phyloP scores from a whole-genome alignment of 495 filamentous ascomycete genomes.

The Annulohypoxylon maeteangense region DNA sequence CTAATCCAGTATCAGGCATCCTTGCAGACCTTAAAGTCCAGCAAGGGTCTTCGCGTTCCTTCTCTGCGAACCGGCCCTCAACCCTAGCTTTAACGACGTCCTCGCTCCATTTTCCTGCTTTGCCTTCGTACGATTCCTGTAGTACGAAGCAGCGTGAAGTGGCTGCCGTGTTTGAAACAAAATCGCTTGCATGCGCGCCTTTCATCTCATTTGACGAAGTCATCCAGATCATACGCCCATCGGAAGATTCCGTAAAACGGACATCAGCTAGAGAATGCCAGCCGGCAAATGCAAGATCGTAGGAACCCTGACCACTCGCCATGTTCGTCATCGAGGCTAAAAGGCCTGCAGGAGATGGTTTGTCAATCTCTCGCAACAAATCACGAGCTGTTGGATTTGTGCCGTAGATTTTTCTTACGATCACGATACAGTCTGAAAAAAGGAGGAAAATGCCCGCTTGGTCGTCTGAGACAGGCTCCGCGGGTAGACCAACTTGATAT shows the following conservation, averaged over 20 bases:
- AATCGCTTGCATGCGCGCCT: slow-evolving; percentile 56
- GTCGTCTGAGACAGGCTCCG: slow-evolving; percentile 48
- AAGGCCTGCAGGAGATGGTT: slow-evolving; percentile 68
- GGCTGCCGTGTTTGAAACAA: slow-evolving; percentile 60
- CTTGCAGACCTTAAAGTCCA: slow-evolving; percentile 80
- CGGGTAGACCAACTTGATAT: slow-evolving; percentile 57
- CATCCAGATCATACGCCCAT: slow-evolving; percentile 79
- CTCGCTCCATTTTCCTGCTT: slow-evolving; percentile 78
- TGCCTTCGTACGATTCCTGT: slow-evolving; percentile 81
- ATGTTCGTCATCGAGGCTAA: slow-evolving; percentile 66
- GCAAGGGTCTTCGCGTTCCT: slow-evolving; percentile 78
- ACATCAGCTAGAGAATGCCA: slow-evolving; percentile 76
- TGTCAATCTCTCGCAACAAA: slow-evolving; percentile 84
- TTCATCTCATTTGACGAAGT: slow-evolving; percentile 68
- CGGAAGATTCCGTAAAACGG: slow-evolving; percentile 78
- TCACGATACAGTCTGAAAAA: slow-evolving; percentile 83
- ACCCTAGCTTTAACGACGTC: slow-evolving; percentile 87
- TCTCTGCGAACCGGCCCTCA: slow-evolving; percentile 82
- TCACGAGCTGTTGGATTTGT: slow-evolving; percentile 76
- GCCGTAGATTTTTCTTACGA: slow-evolving; percentile 73
- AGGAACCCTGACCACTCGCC: slow-evolving; percentile 59
- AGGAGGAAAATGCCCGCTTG: slow-evolving; percentile 78
- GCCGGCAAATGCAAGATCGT: slow-evolving; percentile 78
- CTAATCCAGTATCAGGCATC: slow-evolving; percentile 68
- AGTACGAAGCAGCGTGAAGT: slow-evolving; percentile 72